Conservation (phyloP, 1,139 yeast species). For the Torulaspora globosa region DNA sequence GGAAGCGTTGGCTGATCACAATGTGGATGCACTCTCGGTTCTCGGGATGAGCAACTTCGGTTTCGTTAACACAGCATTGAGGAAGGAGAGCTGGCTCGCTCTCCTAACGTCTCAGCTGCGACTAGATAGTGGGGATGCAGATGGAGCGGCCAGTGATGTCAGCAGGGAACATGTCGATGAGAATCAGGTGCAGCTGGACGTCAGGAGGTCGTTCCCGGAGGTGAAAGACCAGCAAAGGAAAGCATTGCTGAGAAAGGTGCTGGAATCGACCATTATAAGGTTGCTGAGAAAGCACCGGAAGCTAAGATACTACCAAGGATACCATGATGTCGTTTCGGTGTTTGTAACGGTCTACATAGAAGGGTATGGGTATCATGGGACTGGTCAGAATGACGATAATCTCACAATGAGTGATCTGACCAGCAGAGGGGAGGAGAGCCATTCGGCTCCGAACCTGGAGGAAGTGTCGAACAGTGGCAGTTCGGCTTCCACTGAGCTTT, state of each 20-base stretch:
- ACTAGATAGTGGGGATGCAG: background rate
- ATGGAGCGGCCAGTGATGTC: slow-evolving; percentile 3
- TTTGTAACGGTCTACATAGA: slow-evolving; percentile 52
- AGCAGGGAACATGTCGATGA: slow-evolving; percentile 56
- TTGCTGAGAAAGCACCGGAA: slow-evolving; percentile 59
- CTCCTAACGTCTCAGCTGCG: slow-evolving; percentile 20
- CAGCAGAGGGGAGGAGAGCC: slow-evolving; percentile 22
- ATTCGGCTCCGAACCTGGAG: slow-evolving; percentile 5
- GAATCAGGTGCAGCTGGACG: slow-evolving; percentile 73
- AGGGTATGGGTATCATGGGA: slow-evolving; percentile 16
- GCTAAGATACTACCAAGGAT: slow-evolving; percentile 84
- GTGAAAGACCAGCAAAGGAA: slow-evolving; percentile 25
- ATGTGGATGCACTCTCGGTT: slow-evolving; percentile 11
- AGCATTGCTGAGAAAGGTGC: slow-evolving; percentile 38
- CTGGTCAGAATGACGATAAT: slow-evolving; percentile 9
- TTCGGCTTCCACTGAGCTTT: slow-evolving; percentile 17
- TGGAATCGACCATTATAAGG: slow-evolving; percentile 48
- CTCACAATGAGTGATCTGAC: slow-evolving; percentile 15
- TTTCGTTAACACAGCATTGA: slow-evolving; percentile 22
- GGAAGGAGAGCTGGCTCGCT: slow-evolving; percentile 26
- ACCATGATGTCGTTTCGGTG: slow-evolving; percentile 78
- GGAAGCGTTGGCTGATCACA: slow-evolving; percentile 14
- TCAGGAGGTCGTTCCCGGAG: slow-evolving; percentile 60
- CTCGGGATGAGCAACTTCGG: slow-evolving; percentile 30
- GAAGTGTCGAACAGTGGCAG: slow-evolving; percentile 13